These are phyloP conservation scores for Carex parvula DNA, from an alignment of 176 grass and related monocot genomes.

Conservation along the genomic window DNA sequence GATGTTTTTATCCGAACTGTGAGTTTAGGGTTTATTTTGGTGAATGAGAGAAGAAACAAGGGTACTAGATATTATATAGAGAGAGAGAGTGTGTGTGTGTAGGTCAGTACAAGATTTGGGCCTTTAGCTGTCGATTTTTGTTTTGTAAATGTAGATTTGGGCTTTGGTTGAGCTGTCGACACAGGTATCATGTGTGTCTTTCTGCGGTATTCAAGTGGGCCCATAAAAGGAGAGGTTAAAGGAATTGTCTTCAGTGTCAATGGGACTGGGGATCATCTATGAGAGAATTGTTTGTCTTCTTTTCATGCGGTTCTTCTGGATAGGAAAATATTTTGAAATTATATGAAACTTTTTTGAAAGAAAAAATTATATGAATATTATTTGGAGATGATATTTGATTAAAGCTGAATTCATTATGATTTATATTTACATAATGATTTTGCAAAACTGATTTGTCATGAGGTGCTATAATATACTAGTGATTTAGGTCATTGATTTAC, in stretches of 20 bases:
- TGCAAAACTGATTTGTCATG: no score
- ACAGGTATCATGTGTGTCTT: slow-evolving; percentile 3
- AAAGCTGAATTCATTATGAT: no score
- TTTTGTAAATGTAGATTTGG: neutral
- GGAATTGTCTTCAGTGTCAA: neutral
- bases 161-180: neutral
- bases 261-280: neutral
- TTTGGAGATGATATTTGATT: no score
- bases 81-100: neutral
- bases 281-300: neutral
- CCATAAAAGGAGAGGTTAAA: slow-evolving; percentile 18
- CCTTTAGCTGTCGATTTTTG: no score
- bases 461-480: no score
- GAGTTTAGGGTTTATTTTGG: slow-evolving; percentile 38
- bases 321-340: no score
- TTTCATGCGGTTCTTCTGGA: neutral
- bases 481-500: no score
- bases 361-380: no score
- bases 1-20: neutral
- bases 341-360: no score
- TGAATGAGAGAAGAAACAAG: slow-evolving; percentile 21
- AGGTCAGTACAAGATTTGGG: no score
- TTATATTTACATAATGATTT: no score
- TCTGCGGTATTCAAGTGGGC: slow-evolving; percentile 2
- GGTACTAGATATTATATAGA: neutral